These are phyloP conservation scores for Ogataea corticis DNA, from an alignment of 805 yeast genomes.

Conservation along the genomic window DNA sequence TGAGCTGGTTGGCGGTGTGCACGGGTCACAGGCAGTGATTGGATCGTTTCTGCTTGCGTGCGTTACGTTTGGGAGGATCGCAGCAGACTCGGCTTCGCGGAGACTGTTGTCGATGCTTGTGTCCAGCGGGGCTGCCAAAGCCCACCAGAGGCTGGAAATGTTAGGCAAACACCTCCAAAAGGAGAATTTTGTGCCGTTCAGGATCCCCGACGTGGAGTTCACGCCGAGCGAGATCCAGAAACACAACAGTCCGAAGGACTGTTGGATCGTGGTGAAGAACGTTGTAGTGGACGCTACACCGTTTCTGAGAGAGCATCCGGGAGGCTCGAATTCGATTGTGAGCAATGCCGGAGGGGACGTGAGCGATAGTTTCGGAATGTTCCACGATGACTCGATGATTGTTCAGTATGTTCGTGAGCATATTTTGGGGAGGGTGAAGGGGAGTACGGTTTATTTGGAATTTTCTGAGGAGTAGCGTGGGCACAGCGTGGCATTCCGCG, in stretches of 20 bases:
- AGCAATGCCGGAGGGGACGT: slow-evolving; percentile 77
- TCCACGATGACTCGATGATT: slow-evolving; percentile 58
- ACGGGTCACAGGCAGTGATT: slow-evolving; percentile 61
- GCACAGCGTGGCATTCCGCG: too few species aligned
- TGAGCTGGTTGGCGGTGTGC: slow-evolving; percentile 69
- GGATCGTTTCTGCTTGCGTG: slow-evolving; percentile 60
- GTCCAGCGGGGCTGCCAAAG: background rate
- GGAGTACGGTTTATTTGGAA: slow-evolving; percentile 44
- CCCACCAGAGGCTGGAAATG: slow-evolving; percentile 10
- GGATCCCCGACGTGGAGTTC: slow-evolving; percentile 50
- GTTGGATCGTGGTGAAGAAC: slow-evolving; percentile 56
- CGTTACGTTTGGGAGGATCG: slow-evolving; percentile 59
- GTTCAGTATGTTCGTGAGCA: slow-evolving; percentile 47
- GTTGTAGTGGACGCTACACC: slow-evolving; percentile 50
- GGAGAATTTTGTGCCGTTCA: slow-evolving; percentile 23
- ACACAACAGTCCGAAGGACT: slow-evolving; percentile 46
- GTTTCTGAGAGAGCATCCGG: slow-evolving; percentile 56
- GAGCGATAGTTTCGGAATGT: slow-evolving; percentile 55
- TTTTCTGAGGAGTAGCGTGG: slow-evolving; percentile 1
- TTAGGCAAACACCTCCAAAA: slow-evolving; percentile 12
- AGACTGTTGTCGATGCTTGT: background rate
- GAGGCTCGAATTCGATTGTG: slow-evolving; percentile 72
- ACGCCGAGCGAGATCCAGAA: slow-evolving; percentile 47
- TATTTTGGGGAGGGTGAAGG: slow-evolving; percentile 54
- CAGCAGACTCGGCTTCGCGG: slow-evolving; percentile 41